phyloP scores from a whole-genome alignment of 2,329 filamentous ascomycete species.

The Phoma sp. region DNA sequence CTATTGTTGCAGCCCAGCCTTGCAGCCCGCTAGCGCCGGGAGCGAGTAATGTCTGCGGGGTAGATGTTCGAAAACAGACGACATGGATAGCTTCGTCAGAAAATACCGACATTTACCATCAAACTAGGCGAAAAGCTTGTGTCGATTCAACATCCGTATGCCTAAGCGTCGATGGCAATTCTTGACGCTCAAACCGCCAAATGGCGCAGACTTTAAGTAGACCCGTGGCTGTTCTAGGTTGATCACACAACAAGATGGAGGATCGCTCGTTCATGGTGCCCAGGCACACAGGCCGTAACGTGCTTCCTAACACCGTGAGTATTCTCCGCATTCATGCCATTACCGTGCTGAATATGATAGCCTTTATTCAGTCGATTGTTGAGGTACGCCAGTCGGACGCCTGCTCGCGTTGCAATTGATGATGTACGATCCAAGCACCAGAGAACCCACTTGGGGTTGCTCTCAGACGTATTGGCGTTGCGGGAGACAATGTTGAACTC shows the following conservation, averaged over 20 bases:
- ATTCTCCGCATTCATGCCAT: neutral
- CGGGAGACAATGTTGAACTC: constrained; percentile 46
- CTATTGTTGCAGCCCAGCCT: neutral
- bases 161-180: neutral
- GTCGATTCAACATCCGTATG: constrained; percentile 17
- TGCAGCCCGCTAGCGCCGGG: constrained; percentile 19
- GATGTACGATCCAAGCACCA: constrained; percentile 48
- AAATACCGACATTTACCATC: constrained; percentile 34
- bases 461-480: constrained; percentile 54
- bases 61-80: constrained; percentile 22
- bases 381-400: constrained; percentile 46
- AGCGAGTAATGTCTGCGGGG: constrained; percentile 28
- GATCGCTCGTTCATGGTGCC: constrained; percentile 38
- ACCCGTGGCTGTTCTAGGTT: neutral
- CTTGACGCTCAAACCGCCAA: no score
- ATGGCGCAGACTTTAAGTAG: neutral
- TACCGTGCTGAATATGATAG: constrained; percentile 16
- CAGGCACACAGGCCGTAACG: constrained; percentile 33
- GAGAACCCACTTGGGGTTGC: constrained; percentile 51
- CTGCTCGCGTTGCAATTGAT: constrained; percentile 48
- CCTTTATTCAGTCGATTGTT: constrained; percentile 52
- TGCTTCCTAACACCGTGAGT: constrained; percentile 44
- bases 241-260: constrained; percentile 27
- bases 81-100: neutral
- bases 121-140: constrained; percentile 18